Percentiles rank a stretch among this genome's conserved stretches.
Evolutionary conservation across 139 green algal species (phyloP).

Genomic region (Tetradesmus lagerheimii): DNA sequence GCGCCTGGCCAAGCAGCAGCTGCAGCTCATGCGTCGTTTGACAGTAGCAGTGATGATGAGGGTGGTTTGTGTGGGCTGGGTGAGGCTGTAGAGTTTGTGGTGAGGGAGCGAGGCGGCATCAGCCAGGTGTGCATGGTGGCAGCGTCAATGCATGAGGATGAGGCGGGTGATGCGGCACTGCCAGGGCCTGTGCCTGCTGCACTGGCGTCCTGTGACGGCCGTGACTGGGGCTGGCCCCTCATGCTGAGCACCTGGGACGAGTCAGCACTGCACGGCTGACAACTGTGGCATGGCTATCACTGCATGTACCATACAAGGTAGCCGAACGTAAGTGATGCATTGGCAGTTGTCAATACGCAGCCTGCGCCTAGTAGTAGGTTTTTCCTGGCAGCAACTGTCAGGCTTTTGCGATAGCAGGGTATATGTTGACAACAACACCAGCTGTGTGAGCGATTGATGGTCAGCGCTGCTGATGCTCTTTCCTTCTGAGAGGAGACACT

Average conservation of each 20-base stretch:
- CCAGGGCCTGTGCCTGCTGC: background rate
- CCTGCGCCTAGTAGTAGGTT: background rate
- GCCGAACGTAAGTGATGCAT: background rate
- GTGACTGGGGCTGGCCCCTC: background rate
- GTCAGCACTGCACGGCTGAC: background rate
- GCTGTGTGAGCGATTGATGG: too few species aligned
- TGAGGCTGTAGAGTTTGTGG: background rate
- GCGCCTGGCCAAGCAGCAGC: background rate
- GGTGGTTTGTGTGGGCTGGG: background rate
- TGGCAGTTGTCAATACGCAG: too few species aligned
- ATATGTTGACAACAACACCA: too few species aligned
- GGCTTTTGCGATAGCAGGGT: too few species aligned
- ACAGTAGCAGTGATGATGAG: background rate
- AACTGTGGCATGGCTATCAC: background rate
- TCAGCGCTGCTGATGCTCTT: background rate
- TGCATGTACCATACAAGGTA: background rate
- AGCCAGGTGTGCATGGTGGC: background rate
- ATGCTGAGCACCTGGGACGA: background rate
- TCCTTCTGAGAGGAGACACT: background rate
- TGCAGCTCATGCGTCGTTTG: background rate
- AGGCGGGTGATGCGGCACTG: background rate
- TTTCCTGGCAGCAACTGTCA: background rate
- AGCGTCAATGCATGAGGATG: background rate
- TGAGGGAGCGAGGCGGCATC: background rate
- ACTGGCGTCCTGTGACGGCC: background rate